phyloP scores from a whole-genome alignment of 2,329 filamentous ascomycete genomes.

The Pestalotiopsis sp. region DNA sequence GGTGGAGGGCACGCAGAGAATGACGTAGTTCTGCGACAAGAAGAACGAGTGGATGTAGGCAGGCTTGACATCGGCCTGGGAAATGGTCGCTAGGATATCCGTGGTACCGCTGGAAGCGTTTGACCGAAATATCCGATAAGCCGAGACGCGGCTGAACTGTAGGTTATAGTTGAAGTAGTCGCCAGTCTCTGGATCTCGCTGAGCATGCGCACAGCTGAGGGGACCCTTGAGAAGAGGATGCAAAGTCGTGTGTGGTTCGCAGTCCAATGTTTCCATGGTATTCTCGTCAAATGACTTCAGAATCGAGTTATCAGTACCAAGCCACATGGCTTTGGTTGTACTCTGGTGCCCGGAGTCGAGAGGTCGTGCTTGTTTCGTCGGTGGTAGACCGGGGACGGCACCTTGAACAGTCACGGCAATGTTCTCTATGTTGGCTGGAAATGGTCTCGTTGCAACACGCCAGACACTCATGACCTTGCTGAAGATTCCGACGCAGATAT shows the following conservation, averaged over 20 bases:
- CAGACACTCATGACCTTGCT: constrained; percentile 71
- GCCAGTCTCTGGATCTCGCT: constrained; percentile 71
- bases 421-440: constrained; percentile 48
- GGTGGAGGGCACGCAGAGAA: constrained; percentile 73
- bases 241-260: constrained; percentile 61
- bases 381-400: constrained; percentile 62
- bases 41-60: constrained; percentile 87
- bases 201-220: constrained; percentile 71
- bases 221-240: constrained; percentile 71
- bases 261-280: constrained; percentile 72
- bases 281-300: constrained; percentile 67
- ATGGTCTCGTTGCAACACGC: constrained; percentile 29
- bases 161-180: constrained; percentile 84
- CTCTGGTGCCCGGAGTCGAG: constrained; percentile 37
- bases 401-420: constrained; percentile 67
- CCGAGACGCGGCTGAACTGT: constrained; percentile 56
- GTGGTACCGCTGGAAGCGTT: constrained; percentile 66
- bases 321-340: constrained; percentile 51
- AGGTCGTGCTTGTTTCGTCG: constrained; percentile 19
- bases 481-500: constrained; percentile 76
- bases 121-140: constrained; percentile 72
- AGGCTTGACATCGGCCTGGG: constrained; percentile 47
- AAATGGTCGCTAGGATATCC: constrained; percentile 70
- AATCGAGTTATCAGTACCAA: constrained; percentile 57
- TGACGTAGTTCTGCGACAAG: constrained; percentile 69